Evolutionary conservation across 2,329 filamentous ascomycete species (phyloP).

Genomic region (Exophiala sp.): DNA sequence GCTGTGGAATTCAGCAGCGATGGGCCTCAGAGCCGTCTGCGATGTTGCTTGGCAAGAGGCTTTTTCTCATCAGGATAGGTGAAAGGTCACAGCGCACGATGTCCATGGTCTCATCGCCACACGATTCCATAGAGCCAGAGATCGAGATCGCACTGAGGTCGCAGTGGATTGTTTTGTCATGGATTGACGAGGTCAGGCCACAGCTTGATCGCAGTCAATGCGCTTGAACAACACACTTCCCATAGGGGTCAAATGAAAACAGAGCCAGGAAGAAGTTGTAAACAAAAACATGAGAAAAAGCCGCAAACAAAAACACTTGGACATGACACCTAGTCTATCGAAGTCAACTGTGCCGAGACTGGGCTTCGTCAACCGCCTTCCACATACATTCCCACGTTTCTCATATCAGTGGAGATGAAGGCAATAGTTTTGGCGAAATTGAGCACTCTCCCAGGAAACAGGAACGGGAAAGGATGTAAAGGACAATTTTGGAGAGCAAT

Average conservation of each 20-base stretch:
- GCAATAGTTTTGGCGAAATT: constrained; percentile 7
- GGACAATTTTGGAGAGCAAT: background rate
- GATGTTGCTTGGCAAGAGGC: no score
- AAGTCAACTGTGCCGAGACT: no score
- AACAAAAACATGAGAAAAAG: background rate
- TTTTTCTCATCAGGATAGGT: no score
- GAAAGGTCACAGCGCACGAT: no score
- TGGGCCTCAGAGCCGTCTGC: no score
- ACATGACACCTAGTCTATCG: no score
- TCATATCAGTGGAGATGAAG: background rate
- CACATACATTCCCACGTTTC: background rate
- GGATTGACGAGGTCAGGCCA: background rate
- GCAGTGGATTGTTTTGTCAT: background rate
- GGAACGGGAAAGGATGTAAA: background rate
- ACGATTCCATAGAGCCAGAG: background rate
- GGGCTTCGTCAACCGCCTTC: background rate
- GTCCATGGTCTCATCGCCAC: background rate
- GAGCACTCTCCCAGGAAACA: constrained; percentile 10
- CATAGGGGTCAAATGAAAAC: no score
- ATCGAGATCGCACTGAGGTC: background rate
- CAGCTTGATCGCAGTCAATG: constrained; percentile 4
- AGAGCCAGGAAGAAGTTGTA: no score
- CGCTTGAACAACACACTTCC: constrained; percentile 1
- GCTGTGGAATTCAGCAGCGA: no score
- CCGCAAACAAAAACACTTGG: no score